Evolutionary conservation across 352 stramenopile genomes (phyloP), one percentile per base, ranked within the genome.

Genomic region (Blastocystis sp.): DNA sequence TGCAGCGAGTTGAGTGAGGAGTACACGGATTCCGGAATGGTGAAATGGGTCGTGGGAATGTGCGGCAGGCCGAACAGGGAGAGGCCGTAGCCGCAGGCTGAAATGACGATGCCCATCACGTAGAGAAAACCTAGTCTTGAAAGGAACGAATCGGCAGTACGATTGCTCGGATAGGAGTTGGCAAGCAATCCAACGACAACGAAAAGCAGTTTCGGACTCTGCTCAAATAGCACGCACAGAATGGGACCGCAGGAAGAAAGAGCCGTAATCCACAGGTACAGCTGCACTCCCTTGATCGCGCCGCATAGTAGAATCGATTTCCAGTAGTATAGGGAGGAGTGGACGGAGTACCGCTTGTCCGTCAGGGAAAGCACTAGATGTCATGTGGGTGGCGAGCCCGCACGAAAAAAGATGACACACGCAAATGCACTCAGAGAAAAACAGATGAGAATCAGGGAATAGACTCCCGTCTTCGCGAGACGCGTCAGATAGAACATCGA

Each of bases 401-500:
- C 38, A 79, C 69, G 5, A 41, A 79, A 38, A 60, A 79, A 79
- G 14, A 60, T 17, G 21, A 79, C 43, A 38, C 23, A 43, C 23
- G 69, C 28, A 19, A 62, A 28, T 9, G 21, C 43, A 79, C 69
- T 62, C 11, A 79, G 69, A 79, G 40, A 60, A 45, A 79, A 62
- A 64, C 23, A 79, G 5, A 62, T 28, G n/a, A 28, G 7, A 60
- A 40, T 5, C 10, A 79, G 14, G 9, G 69, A 60, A 60, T 60
- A 79, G 23, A 11, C 7, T 9, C 69, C 69, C 23, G 40, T 34
- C 21, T 79, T 79, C 10, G 62, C 34, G n/a, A 79, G 28, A n/a
- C 48, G 28, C 69, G 62, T 79, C n/a, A 79, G 34, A 28, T 79
- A 79, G 41, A 79, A 79, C 69, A 79, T 79, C 43, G 69, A 23